Conservation (phyloP, 2,329 filamentous ascomycete species). For the Furcasterigmium sp. region DNA sequence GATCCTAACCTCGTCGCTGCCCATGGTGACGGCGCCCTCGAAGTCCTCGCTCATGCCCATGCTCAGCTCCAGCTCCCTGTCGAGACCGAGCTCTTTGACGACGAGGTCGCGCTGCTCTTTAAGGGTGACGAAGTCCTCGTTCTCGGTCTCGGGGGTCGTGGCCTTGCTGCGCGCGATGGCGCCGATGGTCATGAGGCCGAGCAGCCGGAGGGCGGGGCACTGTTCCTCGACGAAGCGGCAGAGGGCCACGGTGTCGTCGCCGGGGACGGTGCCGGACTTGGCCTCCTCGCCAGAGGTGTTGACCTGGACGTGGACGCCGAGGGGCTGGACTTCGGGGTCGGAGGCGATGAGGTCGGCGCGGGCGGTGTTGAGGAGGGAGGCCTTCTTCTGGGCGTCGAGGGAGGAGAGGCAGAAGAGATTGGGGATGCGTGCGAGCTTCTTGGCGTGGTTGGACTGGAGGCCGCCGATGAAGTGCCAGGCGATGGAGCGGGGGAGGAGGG, state of each 20-base stretch:
- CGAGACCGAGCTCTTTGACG: constrained; percentile 39
- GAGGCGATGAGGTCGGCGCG: constrained; percentile 53
- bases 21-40: constrained; percentile 77
- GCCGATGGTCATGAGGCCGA: constrained; percentile 95
- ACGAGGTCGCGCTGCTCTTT: constrained; percentile 67
- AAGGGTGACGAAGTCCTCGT: constrained; percentile 79
- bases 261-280: constrained; percentile 78
- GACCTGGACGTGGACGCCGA: constrained; percentile 84
- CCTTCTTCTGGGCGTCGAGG: constrained; percentile 85
- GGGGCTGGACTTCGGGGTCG: constrained; percentile 30
- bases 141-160: constrained; percentile 70
- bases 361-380: constrained; percentile 70
- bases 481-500: constrained; percentile 69
- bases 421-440: constrained; percentile 75
- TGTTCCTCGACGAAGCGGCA: constrained; percentile 64
- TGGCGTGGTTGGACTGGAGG: constrained; percentile 85
- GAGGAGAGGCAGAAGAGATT: constrained; percentile 91
- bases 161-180: constrained; percentile 81
- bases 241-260: constrained; percentile 53
- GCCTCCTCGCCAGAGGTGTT: constrained; percentile 86
- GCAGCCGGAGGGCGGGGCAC: constrained; percentile 68
- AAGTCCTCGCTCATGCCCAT: constrained; percentile 99
- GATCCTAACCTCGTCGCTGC: constrained; percentile 84
- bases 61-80: constrained; percentile 72
- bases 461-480: constrained; percentile 97